Percentiles rank a stretch among this genome's conserved stretches.
These are phyloP conservation scores for Cochlearia excelsa DNA, from an alignment of 345 rosid genomes.

Conservation along the genomic window DNA sequence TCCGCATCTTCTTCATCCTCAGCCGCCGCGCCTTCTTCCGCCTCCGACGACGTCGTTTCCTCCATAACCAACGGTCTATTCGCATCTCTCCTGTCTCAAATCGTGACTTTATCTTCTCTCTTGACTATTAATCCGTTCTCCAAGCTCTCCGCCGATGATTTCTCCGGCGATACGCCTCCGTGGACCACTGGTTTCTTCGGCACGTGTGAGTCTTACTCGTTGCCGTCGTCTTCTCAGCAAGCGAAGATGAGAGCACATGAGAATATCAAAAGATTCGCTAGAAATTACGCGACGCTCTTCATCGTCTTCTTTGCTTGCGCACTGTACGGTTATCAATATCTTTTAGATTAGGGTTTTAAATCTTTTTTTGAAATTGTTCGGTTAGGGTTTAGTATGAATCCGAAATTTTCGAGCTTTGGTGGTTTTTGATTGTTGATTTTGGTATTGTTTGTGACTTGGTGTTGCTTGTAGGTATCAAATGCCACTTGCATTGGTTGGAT, in stretches of 20 bases:
- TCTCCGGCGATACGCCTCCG: conserved; percentile 64
- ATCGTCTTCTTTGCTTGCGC: conserved; percentile 84
- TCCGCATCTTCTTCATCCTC: conserved; percentile 32
- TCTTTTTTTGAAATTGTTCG: conserved; percentile 1
- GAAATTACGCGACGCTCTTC: conserved; percentile 73
- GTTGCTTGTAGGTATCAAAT: conserved; percentile 69
- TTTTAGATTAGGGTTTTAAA: not conserved
- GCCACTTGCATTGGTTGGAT: conserved; percentile 84
- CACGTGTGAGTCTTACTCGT: conserved; percentile 61
- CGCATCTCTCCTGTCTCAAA: conserved; percentile 42
- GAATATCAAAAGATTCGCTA: conserved; percentile 86
- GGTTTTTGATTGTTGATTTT: conserved; percentile 1
- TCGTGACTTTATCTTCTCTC: conserved; percentile 57
- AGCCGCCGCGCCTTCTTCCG: conserved; percentile 28
- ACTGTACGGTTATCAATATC: conserved; percentile 44
- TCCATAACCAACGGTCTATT: conserved; percentile 43
- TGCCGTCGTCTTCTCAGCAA: conserved; percentile 72
- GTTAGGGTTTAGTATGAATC: not conserved
- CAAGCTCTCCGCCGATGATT: conserved; percentile 78
- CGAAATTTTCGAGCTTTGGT: not conserved
- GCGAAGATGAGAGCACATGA: conserved; percentile 77
- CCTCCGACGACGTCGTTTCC: conserved; percentile 34
- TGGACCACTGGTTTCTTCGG: conserved; percentile 83
- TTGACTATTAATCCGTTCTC: conserved; percentile 74
- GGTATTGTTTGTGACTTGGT: not conserved